Conservation (phyloP, 805 yeast genomes). For the Candida rishiriensis region DNA sequence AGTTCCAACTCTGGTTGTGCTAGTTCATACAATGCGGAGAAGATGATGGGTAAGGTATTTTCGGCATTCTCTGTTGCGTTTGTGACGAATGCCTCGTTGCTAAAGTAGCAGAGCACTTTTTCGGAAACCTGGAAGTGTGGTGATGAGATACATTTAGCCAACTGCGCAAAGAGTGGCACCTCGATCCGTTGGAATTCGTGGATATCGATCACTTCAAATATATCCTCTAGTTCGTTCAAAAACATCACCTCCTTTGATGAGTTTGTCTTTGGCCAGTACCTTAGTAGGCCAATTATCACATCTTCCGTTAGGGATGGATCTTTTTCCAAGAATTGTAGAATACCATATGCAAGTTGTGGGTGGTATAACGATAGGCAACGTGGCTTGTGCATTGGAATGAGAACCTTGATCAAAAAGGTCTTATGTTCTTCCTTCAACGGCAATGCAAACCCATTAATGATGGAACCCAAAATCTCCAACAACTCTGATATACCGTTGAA, state of each 20-base stretch:
- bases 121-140: conserved; percentile 98
- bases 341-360: conserved; percentile 95
- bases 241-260: conserved; percentile 96
- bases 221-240: conserved; percentile 92
- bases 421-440: conserved; percentile 98
- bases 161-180: conserved; percentile 88
- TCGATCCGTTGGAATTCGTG: conserved; percentile 86
- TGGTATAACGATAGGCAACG: conserved; percentile 86
- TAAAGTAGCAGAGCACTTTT: conserved; percentile 90
- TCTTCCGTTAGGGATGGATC: conserved; percentile 91
- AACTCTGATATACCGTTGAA: conserved; percentile 95
- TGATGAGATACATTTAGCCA: conserved; percentile 88
- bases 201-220: conserved; percentile 94
- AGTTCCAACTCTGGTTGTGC: conserved; percentile 40
- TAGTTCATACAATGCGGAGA: conserved; percentile 83
- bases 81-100: conserved; percentile 87
- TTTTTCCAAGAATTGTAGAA: conserved; percentile 93
- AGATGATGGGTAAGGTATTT: conserved; percentile 86
- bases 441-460: conserved; percentile 95
- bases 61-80: conserved; percentile 90
- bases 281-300: conserved; percentile 87
- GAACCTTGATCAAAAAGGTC: conserved; percentile 76
- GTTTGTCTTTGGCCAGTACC: conserved; percentile 96
- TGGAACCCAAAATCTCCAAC: conserved; percentile 90
- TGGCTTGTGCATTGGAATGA: conserved; percentile 90